Percentiles rank a stretch among this genome's conserved stretches.
These are phyloP conservation scores for Monosporascus sp. DNA, from an alignment of 2,329 filamentous ascomycete species.

Conservation along the genomic window DNA sequence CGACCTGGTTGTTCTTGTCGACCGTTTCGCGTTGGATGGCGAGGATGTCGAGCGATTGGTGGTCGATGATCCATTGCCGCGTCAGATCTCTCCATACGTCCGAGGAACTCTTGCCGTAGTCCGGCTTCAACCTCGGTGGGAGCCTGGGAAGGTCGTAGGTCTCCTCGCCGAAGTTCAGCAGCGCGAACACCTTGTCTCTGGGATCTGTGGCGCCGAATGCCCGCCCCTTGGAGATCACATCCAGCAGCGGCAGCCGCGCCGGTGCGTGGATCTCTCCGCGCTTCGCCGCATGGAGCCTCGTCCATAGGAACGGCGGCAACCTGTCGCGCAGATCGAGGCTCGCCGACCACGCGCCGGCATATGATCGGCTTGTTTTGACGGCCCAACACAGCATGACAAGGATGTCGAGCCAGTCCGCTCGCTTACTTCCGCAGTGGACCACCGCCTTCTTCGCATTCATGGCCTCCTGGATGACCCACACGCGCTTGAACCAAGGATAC, in stretches of 20 bases:
- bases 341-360: neutral
- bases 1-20: conserved; percentile 3
- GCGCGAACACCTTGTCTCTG: conserved; percentile 2
- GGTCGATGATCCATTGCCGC: conserved; percentile 2
- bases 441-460: conserved; percentile 1
- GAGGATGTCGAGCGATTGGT: conserved; percentile 1
- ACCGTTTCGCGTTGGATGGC: conserved; percentile 1
- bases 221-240: neutral
- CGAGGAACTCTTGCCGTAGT: conserved; percentile 1
- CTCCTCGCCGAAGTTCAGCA: conserved; percentile 2
- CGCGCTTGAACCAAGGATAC: conserved; percentile 1
- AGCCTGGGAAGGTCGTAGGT: neutral
- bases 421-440: neutral
- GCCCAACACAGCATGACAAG: conserved; percentile 1
- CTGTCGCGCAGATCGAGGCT: neutral
- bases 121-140: conserved; percentile 1
- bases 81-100: conserved; percentile 4
- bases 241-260: neutral
- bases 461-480: conserved; percentile 3
- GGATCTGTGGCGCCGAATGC: conserved; percentile 2
- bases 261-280: neutral
- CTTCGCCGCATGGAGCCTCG: neutral
- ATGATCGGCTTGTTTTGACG: conserved; percentile 1
- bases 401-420: conserved; percentile 2
- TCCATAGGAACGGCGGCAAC: conserved; percentile 2